These are phyloP conservation scores for Populus hybrid DNA, from an alignment of 441 rosid genomes.

Conservation along the genomic window DNA sequence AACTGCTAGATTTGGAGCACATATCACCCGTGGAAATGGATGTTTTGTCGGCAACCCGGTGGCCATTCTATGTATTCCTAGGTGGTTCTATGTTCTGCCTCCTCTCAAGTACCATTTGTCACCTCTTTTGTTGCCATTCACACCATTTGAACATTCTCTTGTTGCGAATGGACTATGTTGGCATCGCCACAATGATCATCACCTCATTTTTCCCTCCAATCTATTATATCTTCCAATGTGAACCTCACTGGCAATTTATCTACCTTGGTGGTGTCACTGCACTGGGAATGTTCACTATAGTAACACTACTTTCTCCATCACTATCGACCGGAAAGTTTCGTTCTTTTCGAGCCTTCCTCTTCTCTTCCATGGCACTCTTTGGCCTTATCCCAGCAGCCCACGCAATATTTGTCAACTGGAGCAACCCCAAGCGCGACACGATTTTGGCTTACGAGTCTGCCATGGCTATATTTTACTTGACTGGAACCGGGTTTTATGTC, in stretches of 20 bases:
- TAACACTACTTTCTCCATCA: conserved; percentile 61
- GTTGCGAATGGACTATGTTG: conserved; percentile 58
- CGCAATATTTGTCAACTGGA: conserved; percentile 62
- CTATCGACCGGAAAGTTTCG: conserved; percentile 56
- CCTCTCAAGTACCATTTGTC: conserved; percentile 76
- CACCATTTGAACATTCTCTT: conserved; percentile 49
- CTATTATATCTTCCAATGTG: conserved; percentile 73
- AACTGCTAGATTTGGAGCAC: conserved; percentile 27
- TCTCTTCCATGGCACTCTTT: conserved; percentile 69
- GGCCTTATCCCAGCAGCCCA: conserved; percentile 73
- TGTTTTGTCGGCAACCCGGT: conserved; percentile 37
- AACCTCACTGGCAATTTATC: conserved; percentile 65
- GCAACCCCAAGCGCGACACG: conserved; percentile 52
- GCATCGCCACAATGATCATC: conserved; percentile 80
- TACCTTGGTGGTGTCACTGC: conserved; percentile 63
- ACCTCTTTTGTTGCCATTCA: conserved; percentile 80
- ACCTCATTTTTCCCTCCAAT: conserved; percentile 89
- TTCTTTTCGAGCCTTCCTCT: conserved; percentile 57
- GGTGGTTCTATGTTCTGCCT: conserved; percentile 80
- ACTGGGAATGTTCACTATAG: conserved; percentile 67
- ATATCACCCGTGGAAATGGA: conserved; percentile 18
- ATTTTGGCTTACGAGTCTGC: conserved; percentile 60
- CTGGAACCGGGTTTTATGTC: conserved; percentile 68
- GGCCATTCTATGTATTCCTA: conserved; percentile 77
- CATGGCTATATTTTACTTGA: conserved; percentile 73